Percentiles rank a stretch among this genome's conserved stretches.
phyloP scores from a whole-genome alignment of 169 alveolate genomes.

The Cystoisospora suis region DNA sequence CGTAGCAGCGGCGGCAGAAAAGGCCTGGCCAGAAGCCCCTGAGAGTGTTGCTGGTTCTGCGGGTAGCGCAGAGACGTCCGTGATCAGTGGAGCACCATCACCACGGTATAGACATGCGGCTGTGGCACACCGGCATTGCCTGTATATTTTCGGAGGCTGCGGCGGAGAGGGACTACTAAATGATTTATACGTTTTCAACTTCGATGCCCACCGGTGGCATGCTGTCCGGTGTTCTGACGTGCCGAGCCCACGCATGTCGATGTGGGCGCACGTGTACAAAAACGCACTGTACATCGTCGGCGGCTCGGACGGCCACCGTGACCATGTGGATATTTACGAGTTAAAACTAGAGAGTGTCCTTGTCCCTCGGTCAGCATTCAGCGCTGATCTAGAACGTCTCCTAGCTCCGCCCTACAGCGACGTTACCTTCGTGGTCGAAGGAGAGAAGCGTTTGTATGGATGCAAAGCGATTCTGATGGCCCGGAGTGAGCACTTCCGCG shows the following conservation, averaged over 20 bases:
- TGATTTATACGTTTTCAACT: slow-evolving; percentile 83
- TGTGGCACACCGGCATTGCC: slow-evolving; percentile 72
- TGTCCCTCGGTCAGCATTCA: slow-evolving; percentile 42
- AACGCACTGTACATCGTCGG: slow-evolving; percentile 84
- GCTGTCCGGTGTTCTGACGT: slow-evolving; percentile 64
- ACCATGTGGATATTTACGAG: slow-evolving; percentile 83
- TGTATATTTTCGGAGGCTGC: slow-evolving; percentile 88
- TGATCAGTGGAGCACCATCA: slow-evolving; percentile 74
- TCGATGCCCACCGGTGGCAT: slow-evolving; percentile 70
- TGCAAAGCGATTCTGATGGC: slow-evolving; percentile 51
- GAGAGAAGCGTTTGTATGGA: slow-evolving; percentile 3
- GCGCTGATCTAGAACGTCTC: slow-evolving; percentile 31
- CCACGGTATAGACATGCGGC: slow-evolving; percentile 87
- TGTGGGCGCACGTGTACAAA: slow-evolving; percentile 70
- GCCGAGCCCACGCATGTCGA: slow-evolving; percentile 85
- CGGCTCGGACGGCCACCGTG: slow-evolving; percentile 85
- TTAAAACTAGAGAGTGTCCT: too few relatives aligned
- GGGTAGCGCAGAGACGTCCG: too few relatives aligned
- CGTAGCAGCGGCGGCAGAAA: not conserved
- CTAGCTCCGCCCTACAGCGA: slow-evolving; percentile 43
- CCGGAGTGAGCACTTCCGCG: slow-evolving; percentile 69
- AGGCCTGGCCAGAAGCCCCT: not conserved
- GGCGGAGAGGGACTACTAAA: slow-evolving; percentile 85
- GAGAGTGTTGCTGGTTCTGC: too few relatives aligned
- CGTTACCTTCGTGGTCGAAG: slow-evolving; percentile 58